Percentiles rank a stretch among this genome's conserved stretches.
These are phyloP conservation scores for Xylaria intraflava DNA, from an alignment of 495 filamentous ascomycete species.

Conservation along the genomic window DNA sequence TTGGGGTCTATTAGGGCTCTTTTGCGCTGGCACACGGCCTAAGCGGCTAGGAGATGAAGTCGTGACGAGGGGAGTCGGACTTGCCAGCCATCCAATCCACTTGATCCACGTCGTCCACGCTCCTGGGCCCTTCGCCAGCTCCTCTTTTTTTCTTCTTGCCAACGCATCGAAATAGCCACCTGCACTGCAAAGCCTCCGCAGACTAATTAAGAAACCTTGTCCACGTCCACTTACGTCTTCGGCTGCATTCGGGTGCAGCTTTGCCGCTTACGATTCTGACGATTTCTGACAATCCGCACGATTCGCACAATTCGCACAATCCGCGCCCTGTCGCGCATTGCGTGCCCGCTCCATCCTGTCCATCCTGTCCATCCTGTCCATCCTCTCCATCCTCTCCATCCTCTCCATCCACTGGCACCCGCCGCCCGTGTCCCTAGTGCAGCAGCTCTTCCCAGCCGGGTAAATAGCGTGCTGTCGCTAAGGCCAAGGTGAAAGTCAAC, in stretches of 20 bases:
- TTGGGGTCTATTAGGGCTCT: neutral
- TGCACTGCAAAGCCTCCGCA: slow-evolving; percentile 9
- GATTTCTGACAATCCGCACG: too few relatives aligned
- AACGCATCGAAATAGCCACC: slow-evolving; percentile 15
- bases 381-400: neutral
- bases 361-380: too few relatives aligned
- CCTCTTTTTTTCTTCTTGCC: slow-evolving; percentile 15
- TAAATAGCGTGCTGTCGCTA: slow-evolving; percentile 1
- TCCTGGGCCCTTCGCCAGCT: slow-evolving; percentile 8
- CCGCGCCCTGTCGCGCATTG: neutral
- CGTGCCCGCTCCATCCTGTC: too few relatives aligned
- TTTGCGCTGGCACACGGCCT: slow-evolving; percentile 2
- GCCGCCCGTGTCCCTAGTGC: neutral
- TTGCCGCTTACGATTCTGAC: neutral
- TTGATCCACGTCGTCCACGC: slow-evolving; percentile 27
- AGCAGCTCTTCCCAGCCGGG: neutral
- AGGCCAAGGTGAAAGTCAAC: slow-evolving; percentile 10
- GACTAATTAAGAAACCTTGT: neutral
- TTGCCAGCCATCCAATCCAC: neutral
- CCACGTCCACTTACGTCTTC: slow-evolving; percentile 2
- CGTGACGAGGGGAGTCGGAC: slow-evolving; percentile 7
- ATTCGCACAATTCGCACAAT: too few relatives aligned
- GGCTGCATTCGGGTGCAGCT: neutral
- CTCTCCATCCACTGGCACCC: slow-evolving; percentile 8
- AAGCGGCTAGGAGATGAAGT: neutral